Base-by-base conservation (phyloP, 257 asterid species). In the Gynochthodes officinalis region DNA sequence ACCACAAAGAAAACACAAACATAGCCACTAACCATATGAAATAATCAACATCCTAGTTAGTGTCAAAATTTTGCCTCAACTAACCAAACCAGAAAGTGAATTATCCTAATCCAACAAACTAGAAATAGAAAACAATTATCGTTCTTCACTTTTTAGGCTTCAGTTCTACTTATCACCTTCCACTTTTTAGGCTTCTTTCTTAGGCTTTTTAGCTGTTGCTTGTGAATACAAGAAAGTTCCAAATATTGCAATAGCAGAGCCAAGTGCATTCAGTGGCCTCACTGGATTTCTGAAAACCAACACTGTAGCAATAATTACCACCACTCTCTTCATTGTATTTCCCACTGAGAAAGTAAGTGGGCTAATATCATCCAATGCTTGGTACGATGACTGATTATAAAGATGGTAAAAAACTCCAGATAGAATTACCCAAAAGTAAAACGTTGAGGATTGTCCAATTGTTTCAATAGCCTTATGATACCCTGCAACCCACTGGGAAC, bases 261-360 rank as follows among this genome's bases (percentile, higher is more conserved):
- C 97, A 19, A 91, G 91, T 21, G 91, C 97, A 77, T 91, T 91
- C 66, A 91, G 81, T 7, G 96, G 97, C 86, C 94, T 74, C 12
- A 91, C 97, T 0, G 96, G 98, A 80, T 93, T 93, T 84, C 97
- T 85, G 86, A 93, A 93, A 54, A 89, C 98, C 85, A 93, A 80
- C 25, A 93, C 96, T 1, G 92, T 85, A 21, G 97, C 89, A 40
- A 93, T 84, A 70, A 93, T 93, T 52, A 93, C 98, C 79, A 93
- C 98, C 35, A 93, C 98, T 46, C 98, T 88, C 89, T 93, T 93
- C 98, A 93, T 93, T 0, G 97, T 93, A 63, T 93, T 93, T 72
- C 98, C 97, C 18, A 93, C 95, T 0, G 97, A 93, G 80, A 93
- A 93, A 16, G 98, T 82, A 66, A 93, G 89, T 0, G 98, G 98